A percentile compares a stretch with the other conserved stretches of the same genome.
Evolutionary conservation across 352 stramenopile species (phyloP).

Genomic region (Pythium aquatile): DNA sequence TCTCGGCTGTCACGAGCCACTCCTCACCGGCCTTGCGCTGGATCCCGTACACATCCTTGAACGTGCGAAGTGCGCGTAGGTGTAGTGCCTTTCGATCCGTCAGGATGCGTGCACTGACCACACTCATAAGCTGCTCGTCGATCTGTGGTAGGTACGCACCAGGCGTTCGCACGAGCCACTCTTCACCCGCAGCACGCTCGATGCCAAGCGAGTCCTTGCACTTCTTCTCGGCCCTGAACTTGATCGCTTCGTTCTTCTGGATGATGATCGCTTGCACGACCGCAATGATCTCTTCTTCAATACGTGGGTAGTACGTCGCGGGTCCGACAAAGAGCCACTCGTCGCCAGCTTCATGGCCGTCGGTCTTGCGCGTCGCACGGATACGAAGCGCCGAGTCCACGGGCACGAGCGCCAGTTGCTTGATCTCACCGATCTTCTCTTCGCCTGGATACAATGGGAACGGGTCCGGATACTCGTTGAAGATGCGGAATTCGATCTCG

Average conservation of each 20-base stretch:
- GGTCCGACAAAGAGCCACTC: constrained; percentile 78
- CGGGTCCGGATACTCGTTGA: constrained; percentile 71
- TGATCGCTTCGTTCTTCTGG: constrained; percentile 79
- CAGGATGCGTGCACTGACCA: constrained; percentile 59
- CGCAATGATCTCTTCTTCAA: constrained; percentile 66
- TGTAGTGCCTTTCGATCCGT: constrained; percentile 65
- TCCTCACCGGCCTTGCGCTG: constrained; percentile 75
- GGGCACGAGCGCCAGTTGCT: constrained; percentile 55
- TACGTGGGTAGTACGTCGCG: constrained; percentile 69
- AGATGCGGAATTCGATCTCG: constrained; percentile 75
- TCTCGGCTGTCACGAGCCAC: constrained; percentile 74
- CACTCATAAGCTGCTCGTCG: constrained; percentile 65
- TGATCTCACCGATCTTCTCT: constrained; percentile 53
- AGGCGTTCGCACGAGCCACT: constrained; percentile 75
- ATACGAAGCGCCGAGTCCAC: constrained; percentile 63
- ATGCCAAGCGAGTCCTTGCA: constrained; percentile 65
- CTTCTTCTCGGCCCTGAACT: constrained; percentile 81
- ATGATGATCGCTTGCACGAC: constrained; percentile 62
- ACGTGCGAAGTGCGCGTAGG: constrained; percentile 63
- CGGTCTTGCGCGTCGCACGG: constrained; percentile 60
- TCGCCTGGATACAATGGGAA: constrained; percentile 77
- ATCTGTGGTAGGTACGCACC: constrained; percentile 77
- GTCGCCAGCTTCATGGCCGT: constrained; percentile 54
- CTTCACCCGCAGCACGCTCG: constrained; percentile 63
- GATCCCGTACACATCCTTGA: constrained; percentile 71